Conservation (phyloP, 106 monocot species). For the Dendrobium catenatum region DNA sequence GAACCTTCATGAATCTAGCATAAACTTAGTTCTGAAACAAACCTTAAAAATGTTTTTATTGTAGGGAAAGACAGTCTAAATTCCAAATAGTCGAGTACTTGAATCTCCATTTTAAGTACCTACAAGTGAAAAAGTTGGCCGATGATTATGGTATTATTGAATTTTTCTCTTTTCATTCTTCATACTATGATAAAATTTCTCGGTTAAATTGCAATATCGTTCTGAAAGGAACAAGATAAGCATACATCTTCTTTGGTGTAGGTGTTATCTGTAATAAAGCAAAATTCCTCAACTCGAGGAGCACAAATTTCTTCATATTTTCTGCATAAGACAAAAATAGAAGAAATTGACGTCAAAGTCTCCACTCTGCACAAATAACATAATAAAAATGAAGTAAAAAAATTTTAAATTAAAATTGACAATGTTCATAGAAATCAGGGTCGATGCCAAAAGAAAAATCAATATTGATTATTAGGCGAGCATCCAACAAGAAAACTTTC, state of each 20-base stretch:
- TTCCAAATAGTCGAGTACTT: conserved; percentile 45
- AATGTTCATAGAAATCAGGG: background rate
- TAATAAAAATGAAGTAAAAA: background rate
- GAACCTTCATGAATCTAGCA: background rate
- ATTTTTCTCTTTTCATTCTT: background rate
- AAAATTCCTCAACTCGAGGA: conserved; percentile 47
- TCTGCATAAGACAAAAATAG: conserved; percentile 14
- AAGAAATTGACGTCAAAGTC: background rate
- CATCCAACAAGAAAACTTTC: background rate
- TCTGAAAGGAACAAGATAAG: background rate
- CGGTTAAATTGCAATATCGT: background rate
- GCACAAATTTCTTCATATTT: conserved; percentile 44
- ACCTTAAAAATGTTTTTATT: conserved; percentile 90
- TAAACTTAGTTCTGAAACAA: background rate
- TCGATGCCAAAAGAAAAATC: background rate
- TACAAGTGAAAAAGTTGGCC: conserved; percentile 13
- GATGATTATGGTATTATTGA: background rate
- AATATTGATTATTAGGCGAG: background rate
- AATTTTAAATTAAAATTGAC: background rate
- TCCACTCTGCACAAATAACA: background rate
- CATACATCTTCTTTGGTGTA: conserved; percentile 38
- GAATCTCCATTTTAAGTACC: conserved; percentile 77
- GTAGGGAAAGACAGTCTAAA: conserved; percentile 80
- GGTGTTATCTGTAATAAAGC: conserved; percentile 48
- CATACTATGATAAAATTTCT: background rate